Conservation (phyloP, 768 basidiomycete genomes). For the Clitopilus hobsonii region DNA sequence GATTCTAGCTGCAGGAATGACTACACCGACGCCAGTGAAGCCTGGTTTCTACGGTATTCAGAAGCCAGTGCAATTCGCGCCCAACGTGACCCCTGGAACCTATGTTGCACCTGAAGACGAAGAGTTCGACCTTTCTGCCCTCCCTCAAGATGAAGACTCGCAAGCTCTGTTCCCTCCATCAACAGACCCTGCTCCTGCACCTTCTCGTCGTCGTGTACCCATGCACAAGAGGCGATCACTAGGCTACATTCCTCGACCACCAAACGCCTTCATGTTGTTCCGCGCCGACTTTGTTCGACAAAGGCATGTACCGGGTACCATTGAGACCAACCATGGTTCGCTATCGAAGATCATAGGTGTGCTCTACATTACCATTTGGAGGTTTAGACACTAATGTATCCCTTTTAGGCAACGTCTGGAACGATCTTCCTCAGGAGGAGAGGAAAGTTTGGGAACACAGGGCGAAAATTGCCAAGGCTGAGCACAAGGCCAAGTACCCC, state of each 20-base stretch:
- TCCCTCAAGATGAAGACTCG: constrained; percentile 16
- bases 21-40: constrained; percentile 37
- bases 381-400: constrained; percentile 21
- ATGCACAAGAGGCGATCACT: constrained; percentile 57
- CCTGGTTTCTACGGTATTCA: constrained; percentile 50
- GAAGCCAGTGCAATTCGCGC: constrained; percentile 55
- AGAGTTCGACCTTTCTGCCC: constrained; percentile 4
- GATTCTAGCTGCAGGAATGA: not conserved
- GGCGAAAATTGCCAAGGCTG: constrained; percentile 70
- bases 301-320: constrained; percentile 73
- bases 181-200: constrained; percentile 28
- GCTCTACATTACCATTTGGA: constrained; percentile 22
- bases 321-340: constrained; percentile 37
- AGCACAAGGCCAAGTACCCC: constrained; percentile 65
- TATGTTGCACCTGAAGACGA: constrained; percentile 24
- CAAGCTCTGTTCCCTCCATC: constrained; percentile 52
- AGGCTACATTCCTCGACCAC: constrained; percentile 74
- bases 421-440: constrained; percentile 63
- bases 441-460: constrained; percentile 69
- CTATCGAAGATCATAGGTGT: constrained; percentile 46
- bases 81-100: constrained; percentile 22
- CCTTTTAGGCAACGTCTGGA: constrained; percentile 71
- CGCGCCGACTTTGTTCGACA: constrained; percentile 76
- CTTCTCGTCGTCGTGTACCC: constrained; percentile 44
- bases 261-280: constrained; percentile 87